Evolutionary conservation across 1,284 basidiomycete genomes (phyloP).

Genomic region (Papiliotrema terrestris): DNA sequence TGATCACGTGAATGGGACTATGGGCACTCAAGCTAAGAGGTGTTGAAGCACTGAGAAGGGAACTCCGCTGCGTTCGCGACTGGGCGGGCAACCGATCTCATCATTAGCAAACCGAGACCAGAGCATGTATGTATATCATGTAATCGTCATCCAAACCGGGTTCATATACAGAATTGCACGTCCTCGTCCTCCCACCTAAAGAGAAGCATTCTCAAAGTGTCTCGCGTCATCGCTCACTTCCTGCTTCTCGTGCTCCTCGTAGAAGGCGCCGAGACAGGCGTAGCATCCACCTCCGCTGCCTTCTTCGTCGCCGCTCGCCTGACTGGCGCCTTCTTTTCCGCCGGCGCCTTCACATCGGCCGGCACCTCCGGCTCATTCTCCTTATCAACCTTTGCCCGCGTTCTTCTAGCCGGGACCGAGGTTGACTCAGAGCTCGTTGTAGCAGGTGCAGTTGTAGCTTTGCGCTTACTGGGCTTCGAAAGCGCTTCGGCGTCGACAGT

Average conservation of each 20-base stretch:
- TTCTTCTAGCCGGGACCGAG: neutral
- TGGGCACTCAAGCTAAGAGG: no score
- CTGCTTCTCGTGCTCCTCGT: slow-evolving; percentile 1
- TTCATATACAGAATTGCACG: no score
- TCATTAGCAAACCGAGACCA: no score
- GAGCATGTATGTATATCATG: no score
- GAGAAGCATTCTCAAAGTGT: no score
- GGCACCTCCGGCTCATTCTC: slow-evolving; percentile 1
- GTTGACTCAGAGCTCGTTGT: neutral
- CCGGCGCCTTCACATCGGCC: no score
- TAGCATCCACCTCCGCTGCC: neutral
- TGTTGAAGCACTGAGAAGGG: no score
- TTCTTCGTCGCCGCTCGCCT: neutral
- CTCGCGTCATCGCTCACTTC: neutral
- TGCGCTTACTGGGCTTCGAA: neutral
- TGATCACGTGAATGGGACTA: no score
- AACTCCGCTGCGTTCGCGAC: no score
- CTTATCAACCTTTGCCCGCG: neutral
- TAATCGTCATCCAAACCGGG: no score
- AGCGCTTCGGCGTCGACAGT: neutral
- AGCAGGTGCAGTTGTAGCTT: neutral
- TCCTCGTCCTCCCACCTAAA: no score
- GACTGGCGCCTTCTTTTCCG: neutral
- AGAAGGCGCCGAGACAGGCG: neutral
- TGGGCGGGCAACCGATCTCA: no score